These are phyloP conservation scores for Pichia gijzeniarum DNA, from an alignment of 805 yeast genomes.

Conservation along the genomic window DNA sequence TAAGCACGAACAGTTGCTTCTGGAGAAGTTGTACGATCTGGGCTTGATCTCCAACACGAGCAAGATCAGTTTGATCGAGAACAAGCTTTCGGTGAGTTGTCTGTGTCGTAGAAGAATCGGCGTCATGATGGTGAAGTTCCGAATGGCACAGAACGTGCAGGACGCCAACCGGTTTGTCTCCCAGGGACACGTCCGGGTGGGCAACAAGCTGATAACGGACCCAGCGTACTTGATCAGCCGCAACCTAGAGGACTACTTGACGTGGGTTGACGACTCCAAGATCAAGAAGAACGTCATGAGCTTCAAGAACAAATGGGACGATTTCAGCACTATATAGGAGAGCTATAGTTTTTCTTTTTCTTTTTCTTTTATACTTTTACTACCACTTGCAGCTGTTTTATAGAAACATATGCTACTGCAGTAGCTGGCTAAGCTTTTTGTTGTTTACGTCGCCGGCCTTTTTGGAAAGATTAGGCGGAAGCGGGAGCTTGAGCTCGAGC, in stretches of 20 bases:
- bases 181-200: slow-evolving; percentile 97
- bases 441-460: slow-evolving; percentile 65
- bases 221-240: slow-evolving; percentile 92
- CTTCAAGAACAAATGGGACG: slow-evolving; percentile 71
- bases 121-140: slow-evolving; percentile 88
- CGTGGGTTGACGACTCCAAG: slow-evolving; percentile 97
- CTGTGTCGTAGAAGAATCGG: slow-evolving; percentile 88
- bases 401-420: no score
- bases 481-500: slow-evolving; percentile 55
- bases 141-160: slow-evolving; percentile 83
- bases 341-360: no score
- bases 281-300: slow-evolving; percentile 83
- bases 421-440: slow-evolving; percentile 41
- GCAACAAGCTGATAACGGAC: slow-evolving; percentile 92
- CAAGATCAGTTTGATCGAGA: slow-evolving; percentile 87
- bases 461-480: slow-evolving; percentile 64
- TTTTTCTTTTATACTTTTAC: no score
- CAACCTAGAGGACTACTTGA: slow-evolving; percentile 90
- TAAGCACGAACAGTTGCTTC: slow-evolving; percentile 79
- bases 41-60: slow-evolving; percentile 85
- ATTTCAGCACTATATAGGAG: slow-evolving; percentile 36
- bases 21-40: slow-evolving; percentile 84
- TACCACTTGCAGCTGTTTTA: no score
- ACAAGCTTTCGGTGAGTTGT: slow-evolving; percentile 86
- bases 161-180: slow-evolving; percentile 92